Evolutionary conservation across 2,329 filamentous ascomycete species (phyloP), one percentile per base, ranked within the genome.

Genomic region (Celoporthe dispersa): DNA sequence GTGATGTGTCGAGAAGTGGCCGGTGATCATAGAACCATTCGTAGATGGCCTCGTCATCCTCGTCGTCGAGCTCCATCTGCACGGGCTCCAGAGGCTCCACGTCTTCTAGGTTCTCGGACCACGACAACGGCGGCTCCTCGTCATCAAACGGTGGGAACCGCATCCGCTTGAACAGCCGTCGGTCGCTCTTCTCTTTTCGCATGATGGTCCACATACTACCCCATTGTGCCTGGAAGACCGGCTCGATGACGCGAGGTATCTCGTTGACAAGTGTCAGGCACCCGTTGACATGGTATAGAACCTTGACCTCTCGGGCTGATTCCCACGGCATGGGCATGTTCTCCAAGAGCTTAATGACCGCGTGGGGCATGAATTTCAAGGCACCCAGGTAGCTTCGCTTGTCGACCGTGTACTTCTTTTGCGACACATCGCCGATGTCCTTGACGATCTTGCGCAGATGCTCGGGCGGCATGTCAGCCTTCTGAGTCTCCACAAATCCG

Each of bases 241-340:
- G 96, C 79, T 98, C 96, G 77, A 99, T 98, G 68, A 99, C 97
- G 76, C 97, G 89, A 19, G 97, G 96, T 8, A 91, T 94, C 84
- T 99, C 96, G 80, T 99, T 99, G 77, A 99, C 97, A 68, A 99
- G 84, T 1, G 96, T 99, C 81, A 99, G 82, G 78, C 97, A 99
- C 39, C 96, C 96, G 77, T 99, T 99, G 76, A 98, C 94, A 78
- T 99, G 96, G 80, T 99, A 99, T 16, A 99, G 86, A 37, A 99
- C 96, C 83, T 98, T 98, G 72, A 99, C 97, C 78, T 99, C 96
- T 73, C 94, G 90, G 35, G 94, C 90, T 69, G 94, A 96, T 83
- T 99, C 96, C 96, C 96, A 99, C 0, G 96, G 96, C 96, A 99
- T 99, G 4, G 96, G 96, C 96, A 99, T 99, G 77, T 99, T 99